These are phyloP conservation scores for Gossypium arboreum DNA, from an alignment of 345 rosid species.

Conservation along the genomic window DNA sequence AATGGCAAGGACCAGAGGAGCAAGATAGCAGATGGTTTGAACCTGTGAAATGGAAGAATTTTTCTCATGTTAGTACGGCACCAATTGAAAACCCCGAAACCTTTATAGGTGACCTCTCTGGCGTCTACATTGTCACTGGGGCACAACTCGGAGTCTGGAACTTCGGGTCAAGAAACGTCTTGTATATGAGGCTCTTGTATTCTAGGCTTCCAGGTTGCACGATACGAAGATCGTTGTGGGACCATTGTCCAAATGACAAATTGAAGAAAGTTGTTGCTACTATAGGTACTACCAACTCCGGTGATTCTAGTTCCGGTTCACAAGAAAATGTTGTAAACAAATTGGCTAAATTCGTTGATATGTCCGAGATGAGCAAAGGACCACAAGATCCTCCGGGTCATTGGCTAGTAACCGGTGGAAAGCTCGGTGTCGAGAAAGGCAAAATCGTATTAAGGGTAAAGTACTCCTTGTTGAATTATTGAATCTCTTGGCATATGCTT, in stretches of 20 bases:
- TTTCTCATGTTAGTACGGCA: conserved; percentile 75
- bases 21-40: conserved; percentile 85
- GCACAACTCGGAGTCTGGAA: conserved; percentile 87
- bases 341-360: conserved; percentile 55
- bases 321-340: conserved; percentile 33
- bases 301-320: conserved; percentile 39
- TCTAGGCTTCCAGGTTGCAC: conserved; percentile 68
- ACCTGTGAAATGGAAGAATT: conserved; percentile 77
- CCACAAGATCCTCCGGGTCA: conserved; percentile 70
- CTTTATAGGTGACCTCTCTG: conserved; percentile 49
- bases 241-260: conserved; percentile 47
- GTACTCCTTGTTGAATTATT: conserved; percentile 66
- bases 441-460: conserved; percentile 59
- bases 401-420: conserved; percentile 76
- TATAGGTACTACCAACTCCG: conserved; percentile 20
- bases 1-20: conserved; percentile 81
- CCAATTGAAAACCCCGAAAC: conserved; percentile 61
- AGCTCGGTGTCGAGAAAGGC: conserved; percentile 66
- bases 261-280: conserved; percentile 20
- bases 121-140: conserved; percentile 59
- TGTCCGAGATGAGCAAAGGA: conserved; percentile 66
- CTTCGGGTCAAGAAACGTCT: conserved; percentile 66
- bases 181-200: conserved; percentile 63
- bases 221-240: conserved; percentile 66
- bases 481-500: not conserved